Conservation (phyloP, 2,329 filamentous ascomycete species). For the Didymella pomorum region DNA sequence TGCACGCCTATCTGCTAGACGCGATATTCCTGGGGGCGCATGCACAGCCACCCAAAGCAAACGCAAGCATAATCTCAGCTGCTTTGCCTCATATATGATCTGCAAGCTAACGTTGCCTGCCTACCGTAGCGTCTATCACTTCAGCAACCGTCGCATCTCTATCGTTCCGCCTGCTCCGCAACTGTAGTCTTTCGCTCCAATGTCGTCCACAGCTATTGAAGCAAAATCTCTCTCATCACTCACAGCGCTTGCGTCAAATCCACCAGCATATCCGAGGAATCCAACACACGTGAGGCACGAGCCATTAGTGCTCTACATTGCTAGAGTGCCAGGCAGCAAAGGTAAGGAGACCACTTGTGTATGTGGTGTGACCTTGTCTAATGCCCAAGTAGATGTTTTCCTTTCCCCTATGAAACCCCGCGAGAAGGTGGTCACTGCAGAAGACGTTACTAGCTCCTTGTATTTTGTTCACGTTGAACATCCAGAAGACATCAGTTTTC, state of each 20-base stretch:
- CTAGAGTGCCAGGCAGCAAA: conserved; percentile 88
- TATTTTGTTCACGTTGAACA: conserved; percentile 88
- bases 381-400: conserved; percentile 74
- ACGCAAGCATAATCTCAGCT: conserved; percentile 35
- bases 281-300: conserved; percentile 73
- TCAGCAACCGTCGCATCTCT: conserved; percentile 23
- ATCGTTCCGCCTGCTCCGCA: conserved; percentile 20
- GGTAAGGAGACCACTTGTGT: conserved; percentile 61
- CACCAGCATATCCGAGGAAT: conserved; percentile 83
- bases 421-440: conserved; percentile 84
- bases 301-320: conserved; percentile 86
- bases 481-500: conserved; percentile 59
- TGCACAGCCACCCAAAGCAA: conserved; percentile 40
- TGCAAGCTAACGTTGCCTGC: conserved; percentile 24
- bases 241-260: conserved; percentile 82
- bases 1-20: conserved; percentile 26
- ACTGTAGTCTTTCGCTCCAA: conserved; percentile 28
- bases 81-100: conserved; percentile 33
- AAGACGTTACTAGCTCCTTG: conserved; percentile 85
- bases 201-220: conserved; percentile 64
- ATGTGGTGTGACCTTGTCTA: conserved; percentile 19
- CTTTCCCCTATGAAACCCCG: conserved; percentile 90
- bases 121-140: conserved; percentile 14
- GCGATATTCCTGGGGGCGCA: conserved; percentile 29
- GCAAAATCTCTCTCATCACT: conserved; percentile 83